A percentile compares a stretch with the other conserved stretches of the same genome.
phyloP scores from a whole-genome alignment of 768 basidiomycete species.

The Pleurotus tuoliensis region DNA sequence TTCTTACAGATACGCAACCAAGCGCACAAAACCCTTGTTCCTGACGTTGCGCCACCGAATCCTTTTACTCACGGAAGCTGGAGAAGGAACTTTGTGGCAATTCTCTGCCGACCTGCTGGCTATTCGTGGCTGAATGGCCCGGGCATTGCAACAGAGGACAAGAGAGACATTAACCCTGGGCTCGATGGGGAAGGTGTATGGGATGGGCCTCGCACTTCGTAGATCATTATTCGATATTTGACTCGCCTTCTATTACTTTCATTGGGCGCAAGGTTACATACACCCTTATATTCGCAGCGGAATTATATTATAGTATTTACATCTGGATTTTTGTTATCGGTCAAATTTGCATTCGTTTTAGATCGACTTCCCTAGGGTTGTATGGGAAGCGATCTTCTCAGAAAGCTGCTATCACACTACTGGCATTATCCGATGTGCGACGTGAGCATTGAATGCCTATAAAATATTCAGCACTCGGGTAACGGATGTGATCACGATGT shows the following conservation, averaged over 20 bases:
- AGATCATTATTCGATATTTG: no score
- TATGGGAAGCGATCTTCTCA: not conserved
- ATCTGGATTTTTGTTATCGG: not conserved
- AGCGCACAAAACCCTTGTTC: slow-evolving; percentile 67
- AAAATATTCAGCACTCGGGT: no score
- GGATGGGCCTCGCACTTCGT: slow-evolving; percentile 7
- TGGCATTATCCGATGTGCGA: no score
- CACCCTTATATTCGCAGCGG: no score
- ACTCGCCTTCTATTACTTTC: no score
- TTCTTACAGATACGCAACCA: slow-evolving; percentile 72
- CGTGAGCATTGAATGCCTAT: no score
- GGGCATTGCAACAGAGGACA: slow-evolving; percentile 64
- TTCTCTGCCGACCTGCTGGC: slow-evolving; percentile 78
- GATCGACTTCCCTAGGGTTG: not conserved
- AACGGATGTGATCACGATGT: no score
- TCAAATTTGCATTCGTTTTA: not conserved
- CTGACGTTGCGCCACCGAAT: slow-evolving; percentile 69
- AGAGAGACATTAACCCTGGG: slow-evolving; percentile 73
- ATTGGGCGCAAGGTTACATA: no score
- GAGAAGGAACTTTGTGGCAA: slow-evolving; percentile 67
- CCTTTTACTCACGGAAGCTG: slow-evolving; percentile 83
- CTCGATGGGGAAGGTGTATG: slow-evolving; percentile 17
- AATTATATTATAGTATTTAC: not conserved
- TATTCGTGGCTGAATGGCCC: slow-evolving; percentile 74
- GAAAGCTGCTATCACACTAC: not conserved